Conservation (phyloP, 1,284 basidiomycete species). For the Malassezia globosa region DNA sequence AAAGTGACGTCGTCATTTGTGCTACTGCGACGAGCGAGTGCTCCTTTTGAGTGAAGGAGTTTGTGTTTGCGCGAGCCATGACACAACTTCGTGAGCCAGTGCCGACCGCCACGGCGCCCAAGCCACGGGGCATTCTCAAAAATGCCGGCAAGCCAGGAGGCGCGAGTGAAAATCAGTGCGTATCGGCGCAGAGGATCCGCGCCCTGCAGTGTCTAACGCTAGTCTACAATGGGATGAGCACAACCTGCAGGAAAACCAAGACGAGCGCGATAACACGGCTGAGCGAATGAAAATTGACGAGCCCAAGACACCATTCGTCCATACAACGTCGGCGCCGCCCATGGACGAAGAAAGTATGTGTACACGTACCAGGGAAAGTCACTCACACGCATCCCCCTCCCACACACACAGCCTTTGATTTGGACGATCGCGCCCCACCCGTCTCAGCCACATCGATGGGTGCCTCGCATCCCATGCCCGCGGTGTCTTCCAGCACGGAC, state of each 20-base stretch:
- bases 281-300: constrained; percentile 47
- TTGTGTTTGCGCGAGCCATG: too few relatives aligned
- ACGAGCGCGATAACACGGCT: constrained; percentile 35
- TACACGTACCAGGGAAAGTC: too few relatives aligned
- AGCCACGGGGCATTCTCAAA: constrained; percentile 43
- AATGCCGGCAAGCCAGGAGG: constrained; percentile 24
- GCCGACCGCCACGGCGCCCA: constrained; percentile 35
- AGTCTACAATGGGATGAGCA: constrained; percentile 44
- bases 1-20: background rate
- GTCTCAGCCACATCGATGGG: too few relatives aligned
- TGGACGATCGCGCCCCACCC: constrained; percentile 14
- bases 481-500: background rate
- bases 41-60: background rate
- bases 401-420: constrained; percentile 30
- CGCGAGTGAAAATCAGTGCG: constrained; percentile 1
- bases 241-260: constrained; percentile 42
- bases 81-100: constrained; percentile 39
- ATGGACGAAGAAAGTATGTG: constrained; percentile 27
- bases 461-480: background rate
- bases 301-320: constrained; percentile 47
- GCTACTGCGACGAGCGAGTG: background rate
- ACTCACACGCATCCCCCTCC: background rate
- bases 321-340: constrained; percentile 25
- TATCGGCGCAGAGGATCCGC: too few relatives aligned
- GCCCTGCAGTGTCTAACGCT: background rate